These are phyloP conservation scores for Nothopassalora personata DNA, from an alignment of 2,329 filamentous ascomycete species.

Conservation along the genomic window DNA sequence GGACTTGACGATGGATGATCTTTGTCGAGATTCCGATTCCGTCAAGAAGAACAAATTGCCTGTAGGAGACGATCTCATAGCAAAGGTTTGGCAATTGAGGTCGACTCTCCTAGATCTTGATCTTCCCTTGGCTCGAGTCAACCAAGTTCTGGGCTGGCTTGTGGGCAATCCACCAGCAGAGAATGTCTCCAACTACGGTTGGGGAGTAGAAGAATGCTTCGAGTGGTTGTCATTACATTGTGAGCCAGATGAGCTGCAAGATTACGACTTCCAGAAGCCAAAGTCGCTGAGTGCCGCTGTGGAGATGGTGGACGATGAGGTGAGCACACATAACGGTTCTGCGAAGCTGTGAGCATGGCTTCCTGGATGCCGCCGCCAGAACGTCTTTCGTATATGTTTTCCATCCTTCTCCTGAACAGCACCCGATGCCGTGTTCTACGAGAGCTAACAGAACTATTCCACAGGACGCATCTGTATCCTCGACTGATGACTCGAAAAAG, in stretches of 20 bases:
- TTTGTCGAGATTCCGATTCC: constrained; percentile 20
- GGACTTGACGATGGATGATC: constrained; percentile 63
- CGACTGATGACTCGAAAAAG: neutral
- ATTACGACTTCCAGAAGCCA: constrained; percentile 31
- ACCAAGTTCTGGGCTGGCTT: constrained; percentile 53
- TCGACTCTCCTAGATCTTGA: constrained; percentile 64
- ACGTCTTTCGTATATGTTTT: neutral
- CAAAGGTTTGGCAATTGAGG: constrained; percentile 79
- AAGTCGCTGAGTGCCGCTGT: constrained; percentile 9
- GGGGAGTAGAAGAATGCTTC: constrained; percentile 81
- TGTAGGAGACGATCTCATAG: constrained; percentile 72
- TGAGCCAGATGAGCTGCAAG: constrained; percentile 32
- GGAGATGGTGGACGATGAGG: constrained; percentile 5
- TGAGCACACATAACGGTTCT: neutral
- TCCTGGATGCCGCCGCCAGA: neutral
- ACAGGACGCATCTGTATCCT: neutral
- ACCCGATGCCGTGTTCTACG: too few species aligned
- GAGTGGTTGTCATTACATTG: constrained; percentile 87
- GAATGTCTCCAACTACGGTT: constrained; percentile 51
- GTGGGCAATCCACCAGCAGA: constrained; percentile 57
- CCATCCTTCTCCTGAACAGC: neutral
- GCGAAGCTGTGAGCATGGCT: neutral
- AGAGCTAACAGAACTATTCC: neutral
- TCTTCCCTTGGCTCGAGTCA: constrained; percentile 60
- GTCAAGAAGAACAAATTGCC: constrained; percentile 47